These are phyloP conservation scores for Phytophthora lateralis DNA, from an alignment of 352 stramenopile genomes.

Conservation along the genomic window DNA sequence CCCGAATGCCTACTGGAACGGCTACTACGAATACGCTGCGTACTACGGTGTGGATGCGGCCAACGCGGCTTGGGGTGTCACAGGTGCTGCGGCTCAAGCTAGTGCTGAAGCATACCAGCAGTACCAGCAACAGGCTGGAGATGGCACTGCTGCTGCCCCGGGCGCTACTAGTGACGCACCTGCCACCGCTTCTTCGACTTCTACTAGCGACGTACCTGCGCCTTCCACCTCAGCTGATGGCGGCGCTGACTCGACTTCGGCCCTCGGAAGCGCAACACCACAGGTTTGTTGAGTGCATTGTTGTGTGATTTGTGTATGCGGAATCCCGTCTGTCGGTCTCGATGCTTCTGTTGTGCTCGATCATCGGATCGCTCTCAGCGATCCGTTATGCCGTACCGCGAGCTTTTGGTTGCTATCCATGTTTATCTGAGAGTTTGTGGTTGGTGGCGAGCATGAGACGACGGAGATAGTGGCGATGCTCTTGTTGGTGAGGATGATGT, in stretches of 20 bases:
- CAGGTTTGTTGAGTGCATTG: slow-evolving; percentile 75
- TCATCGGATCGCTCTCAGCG: slow-evolving; percentile 13
- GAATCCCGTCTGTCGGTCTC: slow-evolving; percentile 27
- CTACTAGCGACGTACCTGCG: slow-evolving; percentile 6
- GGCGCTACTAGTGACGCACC: slow-evolving; percentile 1
- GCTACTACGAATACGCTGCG: slow-evolving; percentile 89
- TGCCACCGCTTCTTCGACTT: slow-evolving; percentile 8
- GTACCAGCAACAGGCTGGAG: slow-evolving; percentile 65
- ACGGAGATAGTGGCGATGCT: slow-evolving; percentile 39
- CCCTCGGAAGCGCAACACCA: slow-evolving; percentile 22
- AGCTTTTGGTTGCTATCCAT: slow-evolving; percentile 25
- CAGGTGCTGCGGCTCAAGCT: slow-evolving; percentile 68
- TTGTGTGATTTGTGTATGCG: slow-evolving; percentile 35
- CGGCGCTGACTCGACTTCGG: slow-evolving; percentile 24
- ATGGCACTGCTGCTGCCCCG: slow-evolving; percentile 11
- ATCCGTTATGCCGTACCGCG: slow-evolving; percentile 10
- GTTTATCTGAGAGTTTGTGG: slow-evolving; percentile 2
- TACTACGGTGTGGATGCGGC: slow-evolving; percentile 89
- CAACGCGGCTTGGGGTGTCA: slow-evolving; percentile 86
- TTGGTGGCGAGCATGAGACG: slow-evolving; percentile 30
- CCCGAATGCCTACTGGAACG: slow-evolving; percentile 90
- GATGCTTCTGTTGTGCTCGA: slow-evolving; percentile 26
- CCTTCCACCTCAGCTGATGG: not conserved
- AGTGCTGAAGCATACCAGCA: slow-evolving; percentile 76
- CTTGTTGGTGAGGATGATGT: slow-evolving; percentile 41